Evolutionary conservation across 1,284 basidiomycete species (phyloP).

Genomic region (Microbotryum violaceum): DNA sequence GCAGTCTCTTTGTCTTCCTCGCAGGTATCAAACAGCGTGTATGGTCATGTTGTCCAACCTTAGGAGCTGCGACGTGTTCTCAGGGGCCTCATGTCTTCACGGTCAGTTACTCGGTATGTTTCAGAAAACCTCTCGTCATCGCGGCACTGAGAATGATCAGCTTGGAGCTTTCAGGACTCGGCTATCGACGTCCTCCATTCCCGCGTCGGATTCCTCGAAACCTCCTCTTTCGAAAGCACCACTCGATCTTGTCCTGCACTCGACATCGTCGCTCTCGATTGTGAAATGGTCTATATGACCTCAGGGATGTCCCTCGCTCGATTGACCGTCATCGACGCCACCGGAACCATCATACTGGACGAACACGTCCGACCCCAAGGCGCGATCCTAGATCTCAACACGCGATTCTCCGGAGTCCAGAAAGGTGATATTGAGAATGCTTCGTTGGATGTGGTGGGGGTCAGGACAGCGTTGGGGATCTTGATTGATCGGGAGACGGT

Average conservation of each 20-base stretch:
- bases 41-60: slow-evolving; percentile 35
- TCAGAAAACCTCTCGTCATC: slow-evolving; percentile 33
- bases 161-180: slow-evolving; percentile 50
- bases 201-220: slow-evolving; percentile 61
- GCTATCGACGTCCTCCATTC: slow-evolving; percentile 61
- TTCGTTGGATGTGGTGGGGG: slow-evolving; percentile 55
- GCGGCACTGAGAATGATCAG: slow-evolving; percentile 56
- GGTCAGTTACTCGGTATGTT: not conserved
- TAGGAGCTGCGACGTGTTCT: slow-evolving; percentile 35
- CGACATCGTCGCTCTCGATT: slow-evolving; percentile 65
- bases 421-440: slow-evolving; percentile 54
- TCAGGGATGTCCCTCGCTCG: slow-evolving; percentile 78
- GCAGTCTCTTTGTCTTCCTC: slow-evolving; percentile 15
- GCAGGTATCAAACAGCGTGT: slow-evolving; percentile 44
- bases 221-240: slow-evolving; percentile 41
- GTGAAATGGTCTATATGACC: slow-evolving; percentile 86
- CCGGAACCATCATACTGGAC: slow-evolving; percentile 67
- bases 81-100: slow-evolving; percentile 34
- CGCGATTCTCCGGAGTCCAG: slow-evolving; percentile 77
- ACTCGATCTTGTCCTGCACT: slow-evolving; percentile 2
- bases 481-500: slow-evolving; percentile 66
- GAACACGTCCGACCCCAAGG: slow-evolving; percentile 72
- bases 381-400: slow-evolving; percentile 74
- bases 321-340: slow-evolving; percentile 72
- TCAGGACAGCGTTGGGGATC: slow-evolving; percentile 54